phyloP scores from a whole-genome alignment of 176 grass and related monocot genomes.

The Aegilops bicornis region DNA sequence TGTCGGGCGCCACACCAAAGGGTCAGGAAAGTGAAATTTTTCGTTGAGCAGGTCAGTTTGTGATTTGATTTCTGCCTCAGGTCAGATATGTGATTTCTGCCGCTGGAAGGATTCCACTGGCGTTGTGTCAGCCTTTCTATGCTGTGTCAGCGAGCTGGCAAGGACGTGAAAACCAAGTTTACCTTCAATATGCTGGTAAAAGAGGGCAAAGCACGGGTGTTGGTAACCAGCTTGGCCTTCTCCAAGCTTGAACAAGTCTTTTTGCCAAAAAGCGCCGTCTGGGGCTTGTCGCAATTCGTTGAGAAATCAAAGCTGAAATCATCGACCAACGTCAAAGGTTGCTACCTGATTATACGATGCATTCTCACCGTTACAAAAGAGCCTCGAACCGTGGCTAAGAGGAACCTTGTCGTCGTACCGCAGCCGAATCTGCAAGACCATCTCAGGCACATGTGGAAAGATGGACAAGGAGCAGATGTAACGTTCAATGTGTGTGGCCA shows the following conservation, averaged over 20 bases:
- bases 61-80: too few species aligned
- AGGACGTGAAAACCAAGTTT: background rate
- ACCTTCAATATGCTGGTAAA: background rate
- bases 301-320: background rate
- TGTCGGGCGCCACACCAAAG: too few species aligned
- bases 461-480: background rate
- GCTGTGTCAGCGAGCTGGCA: background rate
- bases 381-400: background rate
- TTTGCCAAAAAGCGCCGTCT: fast-evolving
- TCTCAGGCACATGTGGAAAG: background rate
- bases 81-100: too few species aligned
- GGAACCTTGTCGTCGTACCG: background rate
- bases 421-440: background rate
- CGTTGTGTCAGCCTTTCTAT: background rate
- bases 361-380: background rate
- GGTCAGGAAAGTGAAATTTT: too few species aligned
- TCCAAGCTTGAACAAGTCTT: background rate
- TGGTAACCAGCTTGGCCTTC: too few species aligned
- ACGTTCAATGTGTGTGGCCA: background rate
- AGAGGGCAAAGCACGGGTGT: background rate
- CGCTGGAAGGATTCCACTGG: too few species aligned
- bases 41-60: too few species aligned
- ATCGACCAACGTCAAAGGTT: too few species aligned
- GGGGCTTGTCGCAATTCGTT: background rate
- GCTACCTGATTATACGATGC: background rate